Base-by-base conservation (phyloP, 2,329 filamentous ascomycete species). In the Penicillium sp. region DNA sequence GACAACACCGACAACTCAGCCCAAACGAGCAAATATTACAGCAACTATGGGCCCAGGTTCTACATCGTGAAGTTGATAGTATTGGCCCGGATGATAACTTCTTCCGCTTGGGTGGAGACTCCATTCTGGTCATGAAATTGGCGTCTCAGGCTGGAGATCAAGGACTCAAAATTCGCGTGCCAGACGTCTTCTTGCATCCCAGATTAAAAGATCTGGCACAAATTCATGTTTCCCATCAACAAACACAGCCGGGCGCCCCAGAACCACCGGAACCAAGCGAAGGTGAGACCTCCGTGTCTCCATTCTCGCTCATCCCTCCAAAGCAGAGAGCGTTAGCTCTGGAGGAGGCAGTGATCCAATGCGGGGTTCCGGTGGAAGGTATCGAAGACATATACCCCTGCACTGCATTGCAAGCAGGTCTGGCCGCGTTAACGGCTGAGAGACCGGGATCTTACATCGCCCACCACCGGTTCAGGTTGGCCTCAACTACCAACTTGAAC, bases 131-230 rank as follows among this genome's bases (percentile, higher is more conserved):
- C 11, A 62, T 62, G 60, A 77, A 73, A 47, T 68, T 83, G 1
- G 78, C 81, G 1, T 74, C 80, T 34, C 68, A 66, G 42, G 71
- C 74, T 5, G 35, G 35, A 37, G 35, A 37, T 37, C 35, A 37
- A 15, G 35, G 35, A 37, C 35, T 37, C 11, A 11, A 37, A 15
- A 37, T 37, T 37, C 35, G 35, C 35, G 35, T 37, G 8, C 35
- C 35, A 37, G 35, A 37, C 35, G 35, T 37, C 10, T 37, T 37
- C 35, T 37, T 37, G 35, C 35, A 37, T 37, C 35, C 35, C 35
- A 37, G 10, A 37, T 37, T 37, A 12, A 37, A 37, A 14, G 35
- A 37, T 15, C 35, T 37, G 35, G 35, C 35, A 37, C 35, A 15
- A 37, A 37, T 37, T 37, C 35, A 15, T 4, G 10, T 14, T 12